Conservation (phyloP, 2,329 filamentous ascomycete genomes). For the Cercospora zeae-maydis region DNA sequence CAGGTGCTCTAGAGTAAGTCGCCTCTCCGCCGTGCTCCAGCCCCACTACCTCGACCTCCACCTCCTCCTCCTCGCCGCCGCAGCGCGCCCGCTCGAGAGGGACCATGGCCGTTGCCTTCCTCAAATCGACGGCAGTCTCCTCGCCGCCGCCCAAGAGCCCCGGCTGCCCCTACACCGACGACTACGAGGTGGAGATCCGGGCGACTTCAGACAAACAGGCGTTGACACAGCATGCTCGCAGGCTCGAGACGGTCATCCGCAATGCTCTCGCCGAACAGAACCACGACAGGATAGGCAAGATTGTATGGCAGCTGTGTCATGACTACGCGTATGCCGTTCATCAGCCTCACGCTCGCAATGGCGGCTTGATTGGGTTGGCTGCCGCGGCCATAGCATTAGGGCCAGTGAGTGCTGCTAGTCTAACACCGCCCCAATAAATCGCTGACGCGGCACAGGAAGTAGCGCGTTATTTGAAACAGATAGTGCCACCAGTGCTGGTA, state of each 20-base stretch:
- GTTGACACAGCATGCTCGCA: slow-evolving; percentile 40
- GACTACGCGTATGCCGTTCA: slow-evolving; percentile 97
- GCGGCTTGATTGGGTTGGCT: slow-evolving; percentile 89
- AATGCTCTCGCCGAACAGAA: slow-evolving; percentile 75
- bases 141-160: slow-evolving; percentile 1
- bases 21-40: not conserved
- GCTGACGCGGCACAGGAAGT: slow-evolving; percentile 61
- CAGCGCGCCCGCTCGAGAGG: not conserved
- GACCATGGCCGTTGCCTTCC: slow-evolving; percentile 9
- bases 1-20: slow-evolving; percentile 88
- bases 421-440: not conserved
- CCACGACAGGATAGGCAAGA: slow-evolving; percentile 74
- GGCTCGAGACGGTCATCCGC: slow-evolving; percentile 85
- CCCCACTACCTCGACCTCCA: slow-evolving; percentile 2
- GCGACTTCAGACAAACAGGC: slow-evolving; percentile 11
- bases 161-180: slow-evolving; percentile 18
- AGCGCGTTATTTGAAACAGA: slow-evolving; percentile 84
- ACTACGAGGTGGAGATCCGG: slow-evolving; percentile 20
- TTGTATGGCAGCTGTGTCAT: slow-evolving; percentile 93
- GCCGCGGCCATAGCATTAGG: slow-evolving; percentile 94
- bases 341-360: slow-evolving; percentile 93
- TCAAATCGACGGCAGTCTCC: not conserved
- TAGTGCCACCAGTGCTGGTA: slow-evolving; percentile 83
- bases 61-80: not conserved
- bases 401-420: slow-evolving; percentile 59